phyloP scores from a whole-genome alignment of 148 eudicot genomes.

The Heliosperma pusillum region DNA sequence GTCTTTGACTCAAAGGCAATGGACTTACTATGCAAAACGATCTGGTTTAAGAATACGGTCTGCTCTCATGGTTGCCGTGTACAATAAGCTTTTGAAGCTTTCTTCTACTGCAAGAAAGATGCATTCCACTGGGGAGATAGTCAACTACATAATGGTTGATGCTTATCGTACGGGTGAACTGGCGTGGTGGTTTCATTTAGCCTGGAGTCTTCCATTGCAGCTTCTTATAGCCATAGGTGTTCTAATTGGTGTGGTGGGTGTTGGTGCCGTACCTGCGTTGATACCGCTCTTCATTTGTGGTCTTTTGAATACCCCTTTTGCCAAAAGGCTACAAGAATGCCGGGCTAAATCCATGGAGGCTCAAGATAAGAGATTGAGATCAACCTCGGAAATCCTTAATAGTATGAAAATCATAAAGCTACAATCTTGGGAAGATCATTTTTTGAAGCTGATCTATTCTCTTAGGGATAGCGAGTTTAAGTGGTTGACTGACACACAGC shows the following conservation, averaged over 20 bases:
- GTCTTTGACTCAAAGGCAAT: constrained; percentile 27
- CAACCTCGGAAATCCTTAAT: constrained; percentile 40
- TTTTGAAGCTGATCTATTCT: constrained; percentile 29
- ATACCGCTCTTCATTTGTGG: constrained; percentile 19
- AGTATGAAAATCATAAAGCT: constrained; percentile 59
- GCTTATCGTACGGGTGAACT: constrained; percentile 56
- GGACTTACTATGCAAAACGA: constrained; percentile 23
- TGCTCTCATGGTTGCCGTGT: constrained; percentile 45
- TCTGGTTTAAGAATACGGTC: constrained; percentile 40
- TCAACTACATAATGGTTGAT: constrained; percentile 52
- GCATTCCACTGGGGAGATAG: constrained; percentile 54
- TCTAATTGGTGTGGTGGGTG: constrained; percentile 23
- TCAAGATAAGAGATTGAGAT: constrained; percentile 44
- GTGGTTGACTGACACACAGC: constrained; percentile 31
- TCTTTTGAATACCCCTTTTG: constrained; percentile 40
- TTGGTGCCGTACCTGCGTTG: constrained; percentile 29
- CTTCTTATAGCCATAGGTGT: constrained; percentile 26
- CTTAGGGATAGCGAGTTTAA: constrained; percentile 38
- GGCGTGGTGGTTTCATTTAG: constrained; percentile 56
- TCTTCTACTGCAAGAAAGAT: constrained; percentile 34
- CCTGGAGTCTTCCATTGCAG: constrained; percentile 51
- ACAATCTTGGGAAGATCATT: constrained; percentile 63
- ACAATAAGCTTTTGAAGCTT: constrained; percentile 48
- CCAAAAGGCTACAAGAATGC: constrained; percentile 41
- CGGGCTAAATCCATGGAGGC: constrained; percentile 50